Conservation (phyloP, 2,329 filamentous ascomycete genomes). For the Diaporthe ampelina region DNA sequence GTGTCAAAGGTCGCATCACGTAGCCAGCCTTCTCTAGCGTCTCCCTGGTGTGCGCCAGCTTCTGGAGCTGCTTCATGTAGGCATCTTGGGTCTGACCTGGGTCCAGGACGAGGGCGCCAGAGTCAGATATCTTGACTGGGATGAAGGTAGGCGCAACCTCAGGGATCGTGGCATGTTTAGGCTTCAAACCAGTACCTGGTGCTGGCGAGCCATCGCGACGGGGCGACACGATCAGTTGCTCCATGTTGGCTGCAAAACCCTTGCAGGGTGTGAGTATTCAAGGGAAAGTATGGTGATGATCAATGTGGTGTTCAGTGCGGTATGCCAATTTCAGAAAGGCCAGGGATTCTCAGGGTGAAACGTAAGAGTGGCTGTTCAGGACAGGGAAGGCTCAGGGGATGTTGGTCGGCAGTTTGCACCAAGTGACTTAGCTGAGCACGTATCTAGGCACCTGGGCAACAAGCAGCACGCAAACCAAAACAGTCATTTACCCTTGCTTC, state of each 20-base stretch:
- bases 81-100: conserved; percentile 15
- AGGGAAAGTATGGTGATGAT: background rate
- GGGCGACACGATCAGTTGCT: background rate
- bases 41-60: conserved; percentile 5
- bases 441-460: no score
- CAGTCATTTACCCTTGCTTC: background rate
- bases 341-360: background rate
- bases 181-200: background rate
- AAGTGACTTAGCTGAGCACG: background rate
- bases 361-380: background rate
- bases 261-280: background rate
- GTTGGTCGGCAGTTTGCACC: background rate
- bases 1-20: conserved; percentile 22
- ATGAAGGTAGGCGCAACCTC: background rate
- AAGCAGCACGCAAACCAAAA: background rate
- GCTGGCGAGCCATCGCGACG: background rate
- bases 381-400: background rate
- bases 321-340: background rate
- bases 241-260: background rate
- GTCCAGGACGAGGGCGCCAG: conserved; percentile 16
- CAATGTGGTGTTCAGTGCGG: no score
- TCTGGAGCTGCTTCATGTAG: conserved; percentile 17
- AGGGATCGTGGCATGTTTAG: background rate
- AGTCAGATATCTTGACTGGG: conserved; percentile 14
- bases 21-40: conserved; percentile 27